These are phyloP conservation scores for Capsella bursapastoris DNA, from an alignment of 345 rosid genomes.

Conservation along the genomic window DNA sequence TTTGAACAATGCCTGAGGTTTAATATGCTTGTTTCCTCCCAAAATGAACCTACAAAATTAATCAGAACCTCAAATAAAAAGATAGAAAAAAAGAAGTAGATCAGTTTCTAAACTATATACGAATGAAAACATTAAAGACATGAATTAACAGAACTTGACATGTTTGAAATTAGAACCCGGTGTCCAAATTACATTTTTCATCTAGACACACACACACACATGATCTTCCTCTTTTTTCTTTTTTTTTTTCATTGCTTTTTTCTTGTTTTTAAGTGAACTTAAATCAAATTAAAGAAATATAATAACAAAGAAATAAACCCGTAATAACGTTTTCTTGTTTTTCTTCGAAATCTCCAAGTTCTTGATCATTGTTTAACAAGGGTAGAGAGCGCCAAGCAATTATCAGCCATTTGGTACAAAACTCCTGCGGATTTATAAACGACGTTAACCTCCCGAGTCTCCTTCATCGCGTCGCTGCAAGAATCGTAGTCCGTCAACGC, in stretches of 20 bases:
- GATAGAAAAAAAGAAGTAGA: not conserved
- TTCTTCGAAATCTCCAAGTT: not conserved
- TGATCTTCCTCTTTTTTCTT: not conserved
- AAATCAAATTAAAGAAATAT: conserved; percentile 9
- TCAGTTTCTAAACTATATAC: conserved; percentile 15
- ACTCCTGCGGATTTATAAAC: conserved; percentile 38
- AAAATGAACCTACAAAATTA: not conserved
- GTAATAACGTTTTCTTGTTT: not conserved
- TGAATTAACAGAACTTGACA: conserved; percentile 12
- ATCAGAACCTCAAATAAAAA: conserved; percentile 2
- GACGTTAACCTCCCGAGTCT: not conserved
- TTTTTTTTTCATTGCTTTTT: not conserved
- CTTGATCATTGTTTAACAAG: conserved; percentile 36
- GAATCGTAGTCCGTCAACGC: conserved; percentile 42
- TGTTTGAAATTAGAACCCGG: conserved; percentile 30
- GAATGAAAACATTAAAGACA: conserved; percentile 6
- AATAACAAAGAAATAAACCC: conserved; percentile 19
- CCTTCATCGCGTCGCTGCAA: conserved; percentile 45
- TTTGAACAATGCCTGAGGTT: not conserved
- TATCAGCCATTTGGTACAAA: conserved; percentile 47
- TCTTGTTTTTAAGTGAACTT: not conserved
- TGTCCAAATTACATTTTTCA: conserved; percentile 27
- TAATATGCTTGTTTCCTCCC: not conserved
- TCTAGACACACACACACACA: conserved; percentile 10
- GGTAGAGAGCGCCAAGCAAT: conserved; percentile 46